Evolutionary conservation across 768 basidiomycete genomes (phyloP), one percentile per base, ranked within the genome.

Genomic region (Zangia roseola): DNA sequence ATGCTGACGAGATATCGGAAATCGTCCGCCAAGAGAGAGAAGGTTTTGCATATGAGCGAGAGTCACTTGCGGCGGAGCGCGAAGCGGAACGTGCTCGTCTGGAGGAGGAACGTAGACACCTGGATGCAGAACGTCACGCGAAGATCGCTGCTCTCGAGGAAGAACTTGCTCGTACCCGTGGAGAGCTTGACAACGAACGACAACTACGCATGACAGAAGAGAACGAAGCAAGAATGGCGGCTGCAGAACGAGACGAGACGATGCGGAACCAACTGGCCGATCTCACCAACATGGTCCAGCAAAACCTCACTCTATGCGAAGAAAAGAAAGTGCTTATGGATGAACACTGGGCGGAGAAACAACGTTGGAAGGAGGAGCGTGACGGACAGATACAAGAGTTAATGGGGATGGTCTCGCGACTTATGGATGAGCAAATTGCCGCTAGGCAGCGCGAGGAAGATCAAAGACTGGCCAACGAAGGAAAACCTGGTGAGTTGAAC

Each of bases 261-360:
- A 63, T 88, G 36, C 74, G 80, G 28, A 71, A 64, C 33, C 88
- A 90, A 55, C 65, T 93, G 13, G 69, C 63, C 5, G 88, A 91
- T 50, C 79, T 93, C 54, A 84, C 89, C 1, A 84, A 85, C 53
- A 62, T 89, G 45, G 72, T 91, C 13, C 81, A 86, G 47, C 82
- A 84, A 49, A 84, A 88, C 47, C 73, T 79, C 2, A 78, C 82
- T 28, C 73, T 77, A 41, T 75, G 77, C 30, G 77, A 80, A 25
- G 69, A 74, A 55, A 87, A 90, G 71, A 83, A 74, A 49, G 74
- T 75, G 12, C 48, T 78, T 16, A 74, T 76, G 70, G 85, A 91
- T 14, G 70, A 79, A 34, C 78, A 83, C 28, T 88, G 79, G 74
- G 72, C 71, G 8, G 81, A 82, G 53, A 90, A 90, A 64, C 68